Evolutionary conservation across 2,329 filamentous ascomycete species (phyloP).

Genomic region (Penicillium sp.): DNA sequence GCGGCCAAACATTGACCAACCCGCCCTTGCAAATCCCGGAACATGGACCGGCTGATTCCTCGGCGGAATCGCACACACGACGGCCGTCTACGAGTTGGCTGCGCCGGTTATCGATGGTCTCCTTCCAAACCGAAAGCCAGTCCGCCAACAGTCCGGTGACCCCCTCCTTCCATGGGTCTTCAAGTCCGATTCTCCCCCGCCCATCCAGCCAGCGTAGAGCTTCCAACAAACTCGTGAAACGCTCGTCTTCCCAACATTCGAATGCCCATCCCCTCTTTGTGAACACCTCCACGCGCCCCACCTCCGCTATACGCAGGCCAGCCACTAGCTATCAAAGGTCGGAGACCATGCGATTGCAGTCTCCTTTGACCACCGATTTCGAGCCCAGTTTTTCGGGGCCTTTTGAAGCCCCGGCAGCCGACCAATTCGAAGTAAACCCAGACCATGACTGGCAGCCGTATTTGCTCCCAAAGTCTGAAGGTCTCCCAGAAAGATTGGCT

Average conservation of each 20-base stretch:
- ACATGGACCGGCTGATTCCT: constrained; percentile 19
- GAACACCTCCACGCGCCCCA: constrained; percentile 34
- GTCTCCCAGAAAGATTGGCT: constrained; percentile 32
- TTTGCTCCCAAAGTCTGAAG: constrained; percentile 32
- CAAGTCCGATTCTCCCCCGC: constrained; percentile 48
- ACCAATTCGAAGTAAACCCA: constrained; percentile 15
- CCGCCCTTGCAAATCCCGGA: constrained; percentile 29
- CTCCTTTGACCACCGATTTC: constrained; percentile 33
- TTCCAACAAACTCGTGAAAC: constrained; percentile 64
- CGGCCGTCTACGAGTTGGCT: constrained; percentile 55
- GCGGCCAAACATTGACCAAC: constrained; percentile 38
- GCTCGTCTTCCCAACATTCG: constrained; percentile 54
- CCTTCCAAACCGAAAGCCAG: constrained; percentile 49
- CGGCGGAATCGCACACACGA: constrained; percentile 23
- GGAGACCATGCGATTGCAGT: constrained; percentile 50
- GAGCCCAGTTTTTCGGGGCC: constrained; percentile 22
- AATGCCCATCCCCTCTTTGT: constrained; percentile 39
- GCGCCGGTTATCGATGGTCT: constrained; percentile 54
- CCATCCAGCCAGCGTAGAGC: constrained; percentile 30
- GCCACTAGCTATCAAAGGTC: constrained; percentile 64
- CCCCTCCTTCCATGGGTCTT: constrained; percentile 54
- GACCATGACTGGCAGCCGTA: constrained; percentile 40
- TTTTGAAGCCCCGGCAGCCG: constrained; percentile 5
- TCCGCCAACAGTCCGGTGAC: constrained; percentile 51
- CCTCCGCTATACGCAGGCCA: constrained; percentile 56